phyloP scores from a whole-genome alignment of 192 early-diverging fungal genomes.

The Helicostylum pulchrum region DNA sequence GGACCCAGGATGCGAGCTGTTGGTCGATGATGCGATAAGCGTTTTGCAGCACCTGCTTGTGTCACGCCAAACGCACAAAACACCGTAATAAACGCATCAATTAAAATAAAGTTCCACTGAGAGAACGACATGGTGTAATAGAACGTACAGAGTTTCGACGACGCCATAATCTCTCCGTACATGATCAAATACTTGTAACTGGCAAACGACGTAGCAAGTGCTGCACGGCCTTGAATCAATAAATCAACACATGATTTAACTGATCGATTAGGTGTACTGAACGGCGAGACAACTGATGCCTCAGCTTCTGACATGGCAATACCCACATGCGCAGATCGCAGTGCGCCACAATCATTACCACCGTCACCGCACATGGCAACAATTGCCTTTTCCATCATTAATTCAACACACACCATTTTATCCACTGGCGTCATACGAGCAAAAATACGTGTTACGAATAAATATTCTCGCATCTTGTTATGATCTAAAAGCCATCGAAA shows the following conservation, averaged over 20 bases:
- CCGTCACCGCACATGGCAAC: conserved; percentile 87
- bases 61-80: conserved; percentile 50
- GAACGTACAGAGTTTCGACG: conserved; percentile 58
- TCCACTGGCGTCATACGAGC: conserved; percentile 76
- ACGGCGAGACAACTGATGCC: conserved; percentile 81
- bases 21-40: conserved; percentile 48
- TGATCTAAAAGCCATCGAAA: conserved; percentile 50
- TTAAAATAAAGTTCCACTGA: conserved; percentile 61
- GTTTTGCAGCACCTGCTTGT: conserved; percentile 38
- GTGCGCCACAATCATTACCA: conserved; percentile 80
- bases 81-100: conserved; percentile 59
- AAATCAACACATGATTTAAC: conserved; percentile 69
- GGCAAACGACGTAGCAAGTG: conserved; percentile 67
- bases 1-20: conserved; percentile 63
- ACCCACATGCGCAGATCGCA: conserved; percentile 77
- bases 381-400: conserved; percentile 71
- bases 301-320: conserved; percentile 78
- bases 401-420: conserved; percentile 68
- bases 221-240: conserved; percentile 65
- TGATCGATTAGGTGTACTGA: conserved; percentile 60
- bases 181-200: conserved; percentile 61
- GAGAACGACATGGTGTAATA: conserved; percentile 63
- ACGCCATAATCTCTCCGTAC: conserved; percentile 67
- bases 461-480: conserved; percentile 43
- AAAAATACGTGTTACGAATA: conserved; percentile 72